Evolutionary conservation across 2,329 filamentous ascomycete species (phyloP), one percentile per base, ranked within the genome.

Genomic region (Elsinoe australis): DNA sequence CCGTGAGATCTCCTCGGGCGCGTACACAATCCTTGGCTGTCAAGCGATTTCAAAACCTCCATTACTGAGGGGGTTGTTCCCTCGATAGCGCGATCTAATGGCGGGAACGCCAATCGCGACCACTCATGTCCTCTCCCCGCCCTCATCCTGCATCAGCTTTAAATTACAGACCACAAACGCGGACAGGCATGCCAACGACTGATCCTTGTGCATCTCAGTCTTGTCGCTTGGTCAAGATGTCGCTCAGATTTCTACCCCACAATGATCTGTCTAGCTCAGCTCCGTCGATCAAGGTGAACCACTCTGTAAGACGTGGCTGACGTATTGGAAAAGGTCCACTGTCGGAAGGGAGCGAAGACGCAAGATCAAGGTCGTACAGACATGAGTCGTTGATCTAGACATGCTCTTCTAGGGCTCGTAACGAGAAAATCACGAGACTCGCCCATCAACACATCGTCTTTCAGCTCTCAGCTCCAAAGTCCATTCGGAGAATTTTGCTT

Each of bases 201-300:
- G 19, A 41, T 44, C 39, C 39, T 15, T 44, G 39, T 44, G 15
- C 39, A 44, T 44, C 26, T 44, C 39, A 29, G 17, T 44, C 39
- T 44, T 29, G 24, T 31, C 39, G 28, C 24, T 18, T n/a, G n/a
- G 39, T 21, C 39, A 24, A 44, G 39, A 44, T 44, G 39, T 31
- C 28, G 22, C 39, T 44, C 21, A 31, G 39, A 44, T 44, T 32
- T 44, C 39, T 44, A 44, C 39, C 39, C 39, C 39, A 44, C 39
- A 44, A 18, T 44, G 39, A 44, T 44, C 39, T 44, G 39, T 32
- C 17, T 21, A 26, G 24, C 39, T 12, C 9, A 22, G 24, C 15
- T 14, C 12, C 21, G 39, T 44, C 39, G 39, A 44, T 44, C 39
- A 44, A 44, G 28, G 21, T 29, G 39, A n/a, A 44, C 14, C 28